Evolutionary conservation across 2,329 filamentous ascomycete species (phyloP), one percentile per base, ranked within the genome.

Genomic region (Paraconiothyrium brasiliense): DNA sequence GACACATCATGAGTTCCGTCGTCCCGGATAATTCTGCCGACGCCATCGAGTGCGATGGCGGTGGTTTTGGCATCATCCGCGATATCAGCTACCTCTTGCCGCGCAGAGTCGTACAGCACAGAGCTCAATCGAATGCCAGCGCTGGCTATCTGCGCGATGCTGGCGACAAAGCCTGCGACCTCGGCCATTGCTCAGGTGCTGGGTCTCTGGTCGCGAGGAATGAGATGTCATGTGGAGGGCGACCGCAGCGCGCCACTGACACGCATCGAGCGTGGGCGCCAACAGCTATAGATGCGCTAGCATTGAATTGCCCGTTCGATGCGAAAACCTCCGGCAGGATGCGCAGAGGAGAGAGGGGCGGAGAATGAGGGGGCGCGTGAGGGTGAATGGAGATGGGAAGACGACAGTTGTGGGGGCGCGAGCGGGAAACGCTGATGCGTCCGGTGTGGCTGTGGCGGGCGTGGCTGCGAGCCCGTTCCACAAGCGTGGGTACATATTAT

Each of bases 51-150:
- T 9, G 67, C 66, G 34, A 67, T 70, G 0, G 69, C 67, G 8
- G 72, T 73, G 14, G 71, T 56, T n/a, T 67, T 64, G 27, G 75
- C 68, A 54, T 75, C 66, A 4, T 61, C 63, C 10, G 72, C 71
- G 27, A 76, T 69, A 41, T 70, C 66, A 22, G 50, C 49, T 37
- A 75, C 66, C 13, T 74, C 68, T 35, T 63, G 63, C 39, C 74
- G 68, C 32, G 65, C 67, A 59, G 60, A 71, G 47, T 70, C 62
- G 62, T 71, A 71, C 35, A 76, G 49, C 5, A 63, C 61, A 20
- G 67, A 67, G 11, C 70, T 73, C 14, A 76, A 52, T 52, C 69
- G 67, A 5, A 64, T 59, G 22, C 72, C 72, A 4, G 66, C 63
- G 20, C 61, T 68, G 27, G 71, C 71, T 20, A 73, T 67, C 32